Evolutionary conservation across 805 yeast species (phyloP).

Genomic region (Saccharomycopsis lassenensis): DNA sequence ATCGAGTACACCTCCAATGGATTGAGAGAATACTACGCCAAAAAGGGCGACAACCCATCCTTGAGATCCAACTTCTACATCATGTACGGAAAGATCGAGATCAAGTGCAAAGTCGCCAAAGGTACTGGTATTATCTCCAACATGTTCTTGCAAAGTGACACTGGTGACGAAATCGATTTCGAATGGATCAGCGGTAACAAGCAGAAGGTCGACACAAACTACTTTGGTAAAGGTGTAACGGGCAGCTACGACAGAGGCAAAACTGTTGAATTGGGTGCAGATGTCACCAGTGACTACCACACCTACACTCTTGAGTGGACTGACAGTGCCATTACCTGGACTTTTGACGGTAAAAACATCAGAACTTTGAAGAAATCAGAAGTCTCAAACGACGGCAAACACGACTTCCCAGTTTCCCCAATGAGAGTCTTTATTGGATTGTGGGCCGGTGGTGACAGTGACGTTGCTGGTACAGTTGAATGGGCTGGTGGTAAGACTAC

Average conservation of each 20-base stretch:
- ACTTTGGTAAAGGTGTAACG: slow-evolving; percentile 72
- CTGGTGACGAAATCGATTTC: slow-evolving; percentile 79
- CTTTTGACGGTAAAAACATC: slow-evolving; percentile 55
- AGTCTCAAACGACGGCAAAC: slow-evolving; percentile 31
- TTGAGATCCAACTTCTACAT: slow-evolving; percentile 53
- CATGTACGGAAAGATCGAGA: slow-evolving; percentile 64
- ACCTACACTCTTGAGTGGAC: slow-evolving; percentile 86
- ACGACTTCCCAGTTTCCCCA: slow-evolving; percentile 85
- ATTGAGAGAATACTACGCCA: slow-evolving; percentile 34
- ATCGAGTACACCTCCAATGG: slow-evolving; percentile 37
- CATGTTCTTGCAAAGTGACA: slow-evolving; percentile 61
- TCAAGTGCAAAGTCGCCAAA: slow-evolving; percentile 41
- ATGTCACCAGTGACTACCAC: slow-evolving; percentile 53
- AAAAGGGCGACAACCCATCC: slow-evolving; percentile 51
- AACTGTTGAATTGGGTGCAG: slow-evolving; percentile 40
- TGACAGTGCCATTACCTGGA: slow-evolving; percentile 52
- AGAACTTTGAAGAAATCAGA: slow-evolving; percentile 39
- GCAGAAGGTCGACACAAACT: slow-evolving; percentile 66
- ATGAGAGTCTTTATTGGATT: slow-evolving; percentile 60
- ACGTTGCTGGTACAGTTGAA: slow-evolving; percentile 56
- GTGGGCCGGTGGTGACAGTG: slow-evolving; percentile 79
- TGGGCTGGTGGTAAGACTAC: slow-evolving; percentile 79
- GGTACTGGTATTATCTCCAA: slow-evolving; percentile 62
- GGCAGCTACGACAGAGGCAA: slow-evolving; percentile 69
- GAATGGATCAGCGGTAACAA: slow-evolving; percentile 81